Conservation (phyloP, 192 early-diverging fungal species). For the Backusella westeae region DNA sequence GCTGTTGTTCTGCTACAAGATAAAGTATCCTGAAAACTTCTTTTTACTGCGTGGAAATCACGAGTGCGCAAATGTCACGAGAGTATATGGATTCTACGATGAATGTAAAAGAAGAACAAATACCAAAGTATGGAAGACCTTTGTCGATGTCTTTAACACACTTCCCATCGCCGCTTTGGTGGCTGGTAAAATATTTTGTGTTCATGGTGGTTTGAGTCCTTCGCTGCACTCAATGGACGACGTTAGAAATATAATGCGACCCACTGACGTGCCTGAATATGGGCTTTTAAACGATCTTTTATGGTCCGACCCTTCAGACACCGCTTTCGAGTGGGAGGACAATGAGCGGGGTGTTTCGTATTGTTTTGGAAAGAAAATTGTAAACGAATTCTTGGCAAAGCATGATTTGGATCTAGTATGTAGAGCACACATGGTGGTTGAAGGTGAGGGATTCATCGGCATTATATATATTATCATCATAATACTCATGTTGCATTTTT, state of each 20-base stretch:
- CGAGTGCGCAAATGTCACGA: conserved; percentile 90
- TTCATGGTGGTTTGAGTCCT: conserved; percentile 92
- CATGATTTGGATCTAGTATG: conserved; percentile 95
- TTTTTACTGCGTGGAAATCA: conserved; percentile 96
- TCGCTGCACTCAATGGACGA: conserved; percentile 82
- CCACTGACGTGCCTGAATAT: conserved; percentile 89
- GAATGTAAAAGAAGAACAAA: conserved; percentile 90
- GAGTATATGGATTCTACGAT: conserved; percentile 96
- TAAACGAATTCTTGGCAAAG: conserved; percentile 78
- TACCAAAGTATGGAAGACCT: conserved; percentile 88
- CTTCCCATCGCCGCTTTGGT: conserved; percentile 91
- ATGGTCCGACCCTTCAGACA: conserved; percentile 92
- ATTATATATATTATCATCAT: neutral
- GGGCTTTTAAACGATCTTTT: conserved; percentile 90
- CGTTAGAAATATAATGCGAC: conserved; percentile 74
- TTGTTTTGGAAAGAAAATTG: conserved; percentile 85
- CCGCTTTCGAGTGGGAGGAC: conserved; percentile 79
- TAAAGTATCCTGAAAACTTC: conserved; percentile 97
- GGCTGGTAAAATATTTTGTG: conserved; percentile 92
- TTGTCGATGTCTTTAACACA: conserved; percentile 90
- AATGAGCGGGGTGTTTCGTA: conserved; percentile 97
- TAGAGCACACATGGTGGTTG: conserved; percentile 89
- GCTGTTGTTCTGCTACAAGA: conserved; percentile 93
- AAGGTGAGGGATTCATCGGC: neutral
- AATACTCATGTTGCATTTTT: neutral